Evolutionary conservation across 2,329 filamentous ascomycete genomes (phyloP).

Genomic region (Stemphylium vesicarium): DNA sequence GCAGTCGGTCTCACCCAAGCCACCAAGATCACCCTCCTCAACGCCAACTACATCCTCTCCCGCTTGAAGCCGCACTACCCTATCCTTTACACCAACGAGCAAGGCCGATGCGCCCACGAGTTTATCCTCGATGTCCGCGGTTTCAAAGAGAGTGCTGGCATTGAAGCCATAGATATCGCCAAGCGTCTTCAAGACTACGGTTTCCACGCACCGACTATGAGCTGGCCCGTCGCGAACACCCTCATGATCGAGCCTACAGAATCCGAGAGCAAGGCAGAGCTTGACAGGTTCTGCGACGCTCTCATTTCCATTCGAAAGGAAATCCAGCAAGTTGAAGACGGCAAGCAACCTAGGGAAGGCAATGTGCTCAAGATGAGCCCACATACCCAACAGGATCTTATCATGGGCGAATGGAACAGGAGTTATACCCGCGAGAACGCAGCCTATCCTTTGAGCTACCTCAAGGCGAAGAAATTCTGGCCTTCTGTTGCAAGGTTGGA

Average conservation of each 20-base stretch:
- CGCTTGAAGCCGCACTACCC: conserved; percentile 84
- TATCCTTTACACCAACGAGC: conserved; percentile 90
- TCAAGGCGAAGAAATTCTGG: conserved; percentile 98
- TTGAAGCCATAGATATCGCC: conserved; percentile 93
- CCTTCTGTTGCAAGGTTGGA: conserved; percentile 84
- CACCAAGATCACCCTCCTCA: conserved; percentile 90
- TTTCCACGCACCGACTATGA: conserved; percentile 97
- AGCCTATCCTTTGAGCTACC: conserved; percentile 81
- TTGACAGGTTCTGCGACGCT: conserved; percentile 91
- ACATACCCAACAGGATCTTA: conserved; percentile 81
- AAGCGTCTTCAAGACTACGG: conserved; percentile 97
- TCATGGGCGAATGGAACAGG: conserved; percentile 80
- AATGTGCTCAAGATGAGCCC: conserved; percentile 92
- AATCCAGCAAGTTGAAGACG: conserved; percentile 82
- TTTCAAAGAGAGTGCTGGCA: conserved; percentile 80
- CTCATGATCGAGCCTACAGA: conserved; percentile 99
- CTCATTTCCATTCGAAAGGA: conserved; percentile 85
- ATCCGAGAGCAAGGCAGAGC: conserved; percentile 87
- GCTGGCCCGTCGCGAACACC: conserved; percentile 92
- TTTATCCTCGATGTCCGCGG: conserved; percentile 91
- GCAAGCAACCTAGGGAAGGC: conserved; percentile 72
- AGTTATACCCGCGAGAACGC: conserved; percentile 81
- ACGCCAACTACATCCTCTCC: conserved; percentile 95
- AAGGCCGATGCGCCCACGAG: conserved; percentile 91
- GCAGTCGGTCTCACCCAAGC: conserved; percentile 81